Evolutionary conservation across 2,329 filamentous ascomycete genomes (phyloP).

Genomic region (Didymella segeticola): DNA sequence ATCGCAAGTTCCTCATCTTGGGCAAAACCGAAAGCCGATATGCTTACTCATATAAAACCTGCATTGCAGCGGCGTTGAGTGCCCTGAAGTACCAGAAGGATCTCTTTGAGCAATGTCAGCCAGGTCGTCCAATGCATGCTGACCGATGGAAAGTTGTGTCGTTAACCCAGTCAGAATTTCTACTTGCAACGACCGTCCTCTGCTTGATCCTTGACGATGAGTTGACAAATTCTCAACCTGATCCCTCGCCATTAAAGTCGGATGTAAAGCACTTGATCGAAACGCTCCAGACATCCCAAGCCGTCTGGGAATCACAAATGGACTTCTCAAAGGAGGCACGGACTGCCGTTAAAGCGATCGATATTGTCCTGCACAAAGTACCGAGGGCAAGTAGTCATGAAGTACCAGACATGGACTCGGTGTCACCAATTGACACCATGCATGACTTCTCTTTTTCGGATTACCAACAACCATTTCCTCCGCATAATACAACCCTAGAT

Average conservation of each 20-base stretch:
- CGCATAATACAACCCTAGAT: no score
- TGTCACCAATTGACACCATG: no score
- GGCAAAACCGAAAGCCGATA: constrained; percentile 44
- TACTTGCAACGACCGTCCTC: constrained; percentile 57
- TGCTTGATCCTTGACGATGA: constrained; percentile 53
- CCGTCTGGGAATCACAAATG: neutral
- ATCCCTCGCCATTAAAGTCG: neutral
- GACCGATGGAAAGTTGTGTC: constrained; percentile 57
- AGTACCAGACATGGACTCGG: no score
- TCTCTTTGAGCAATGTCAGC: constrained; percentile 56
- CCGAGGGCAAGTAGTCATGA: no score
- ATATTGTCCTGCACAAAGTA: neutral
- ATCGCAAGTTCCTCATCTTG: constrained; percentile 59
- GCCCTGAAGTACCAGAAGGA: constrained; percentile 59
- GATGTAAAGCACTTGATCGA: neutral
- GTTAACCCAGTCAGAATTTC: constrained; percentile 56
- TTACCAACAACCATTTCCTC: no score
- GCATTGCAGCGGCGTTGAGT: constrained; percentile 56
- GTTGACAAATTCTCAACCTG: neutral
- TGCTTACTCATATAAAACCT: constrained; percentile 54
- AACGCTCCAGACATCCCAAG: neutral
- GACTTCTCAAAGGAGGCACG: neutral
- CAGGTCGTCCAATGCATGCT: constrained; percentile 28
- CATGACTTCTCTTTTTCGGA: no score
- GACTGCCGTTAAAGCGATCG: neutral